Evolutionary conservation across 2,329 filamentous ascomycete species (phyloP).

Genomic region (Colletotrichum cereale): DNA sequence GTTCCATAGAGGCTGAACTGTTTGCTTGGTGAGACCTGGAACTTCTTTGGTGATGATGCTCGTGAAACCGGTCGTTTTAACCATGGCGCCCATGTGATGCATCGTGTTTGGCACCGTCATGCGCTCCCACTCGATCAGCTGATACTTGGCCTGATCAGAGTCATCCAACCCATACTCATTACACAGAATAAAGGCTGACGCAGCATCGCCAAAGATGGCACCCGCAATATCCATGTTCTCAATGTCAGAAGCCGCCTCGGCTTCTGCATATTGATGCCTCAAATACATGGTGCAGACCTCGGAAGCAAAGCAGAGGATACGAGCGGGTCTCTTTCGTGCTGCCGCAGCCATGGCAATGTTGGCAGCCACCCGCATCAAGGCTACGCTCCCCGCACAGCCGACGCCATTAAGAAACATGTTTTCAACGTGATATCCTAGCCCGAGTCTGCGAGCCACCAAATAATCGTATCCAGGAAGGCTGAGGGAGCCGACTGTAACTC

Average conservation of each 20-base stretch:
- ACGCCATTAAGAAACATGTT: constrained; percentile 52
- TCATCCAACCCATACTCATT: constrained; percentile 40
- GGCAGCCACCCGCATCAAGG: constrained; percentile 45
- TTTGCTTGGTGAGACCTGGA: constrained; percentile 6
- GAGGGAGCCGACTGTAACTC: constrained; percentile 52
- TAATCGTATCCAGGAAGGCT: constrained; percentile 54
- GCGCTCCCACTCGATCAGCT: constrained; percentile 27
- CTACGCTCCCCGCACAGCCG: constrained; percentile 54
- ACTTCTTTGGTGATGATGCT: constrained; percentile 29
- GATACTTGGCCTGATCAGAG: constrained; percentile 12
- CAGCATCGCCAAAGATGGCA: constrained; percentile 44
- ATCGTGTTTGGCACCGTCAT: constrained; percentile 11
- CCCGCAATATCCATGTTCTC: constrained; percentile 43
- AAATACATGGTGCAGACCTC: constrained; percentile 42
- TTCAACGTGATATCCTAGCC: constrained; percentile 47
- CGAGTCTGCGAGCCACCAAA: constrained; percentile 50
- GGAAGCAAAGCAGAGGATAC: constrained; percentile 45
- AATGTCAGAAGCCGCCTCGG: constrained; percentile 38
- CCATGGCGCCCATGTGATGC: constrained; percentile 28
- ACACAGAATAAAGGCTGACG: constrained; percentile 43
- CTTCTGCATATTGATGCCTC: constrained; percentile 42
- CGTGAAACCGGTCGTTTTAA: constrained; percentile 25
- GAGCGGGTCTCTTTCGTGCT: constrained; percentile 40
- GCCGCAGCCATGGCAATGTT: constrained; percentile 41
- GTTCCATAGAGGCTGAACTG: constrained; percentile 17